Base-by-base conservation (phyloP, 2,329 filamentous ascomycete genomes). In the Penicillium sp. region DNA sequence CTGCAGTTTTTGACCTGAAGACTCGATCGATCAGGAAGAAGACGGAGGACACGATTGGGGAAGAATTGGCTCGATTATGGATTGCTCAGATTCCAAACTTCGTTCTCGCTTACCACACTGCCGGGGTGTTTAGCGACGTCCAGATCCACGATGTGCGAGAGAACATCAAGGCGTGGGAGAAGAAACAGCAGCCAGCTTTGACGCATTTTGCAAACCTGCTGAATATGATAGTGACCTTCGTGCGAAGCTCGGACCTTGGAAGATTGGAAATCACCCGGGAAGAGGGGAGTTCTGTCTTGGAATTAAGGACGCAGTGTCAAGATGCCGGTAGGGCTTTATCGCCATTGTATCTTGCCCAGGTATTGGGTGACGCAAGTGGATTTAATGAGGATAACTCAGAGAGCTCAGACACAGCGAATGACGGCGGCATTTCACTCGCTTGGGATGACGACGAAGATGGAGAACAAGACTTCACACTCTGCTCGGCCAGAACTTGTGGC, bases 1-100 rank as follows among this genome's bases (percentile, higher is more conserved):
- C 63, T 18, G 71, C 74, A n/a, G 67, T 81, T 3, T 80, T 82
- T 62, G 80, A 82, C 58, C 63, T 82, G 40, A 83, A 83, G 59
- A 83, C 81, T 1, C 73, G 79, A 23, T 73, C 74, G 1, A 60
- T 63, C 30, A 35, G 30, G 43, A 65, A 62, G 11, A 68, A 70
- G 35, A 60, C 72, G 9, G 43, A 66, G 0, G 69, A 77, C 9
- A 63, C 68, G 5, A 62, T 81, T 55, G 57, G 55, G 3, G 73
- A 78, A 14, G 68, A 53, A 18, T 14, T 47, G 12, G 24, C 11
- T 46, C 51, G 51, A 2, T 68, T 83, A 6, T 84, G 80, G 80
- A 43, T 79, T 14, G 68, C 73, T 21, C 81, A 83, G 60, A 77
- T 78, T 24, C 74, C 77, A 0, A 80, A 78, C 55, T 79, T 83